Conservation (phyloP, 306 rosid species). For the Vigna nakashimae region DNA sequence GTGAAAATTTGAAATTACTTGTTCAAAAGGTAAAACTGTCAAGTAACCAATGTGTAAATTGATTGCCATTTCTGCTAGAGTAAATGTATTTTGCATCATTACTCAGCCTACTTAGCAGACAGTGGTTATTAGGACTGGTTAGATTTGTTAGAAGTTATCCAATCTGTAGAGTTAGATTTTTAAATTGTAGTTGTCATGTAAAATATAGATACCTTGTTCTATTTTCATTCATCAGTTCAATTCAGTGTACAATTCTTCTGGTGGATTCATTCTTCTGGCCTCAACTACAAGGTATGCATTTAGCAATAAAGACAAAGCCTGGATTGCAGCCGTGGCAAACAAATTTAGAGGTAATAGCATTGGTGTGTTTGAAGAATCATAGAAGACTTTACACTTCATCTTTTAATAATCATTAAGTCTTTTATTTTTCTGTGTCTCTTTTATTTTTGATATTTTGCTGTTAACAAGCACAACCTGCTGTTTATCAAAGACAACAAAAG, state of each 20-base stretch:
- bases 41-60: slow-evolving; percentile 9
- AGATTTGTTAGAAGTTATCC: slow-evolving; percentile 20
- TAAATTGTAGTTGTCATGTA: background rate
- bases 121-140: background rate
- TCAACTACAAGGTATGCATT: slow-evolving; percentile 79
- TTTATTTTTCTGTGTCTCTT: too few relatives aligned
- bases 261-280: slow-evolving; percentile 74
- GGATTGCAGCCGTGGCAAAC: slow-evolving; percentile 79
- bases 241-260: slow-evolving; percentile 24
- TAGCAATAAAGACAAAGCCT: slow-evolving; percentile 76
- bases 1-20: slow-evolving; percentile 5
- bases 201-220: slow-evolving; percentile 1
- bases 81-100: background rate
- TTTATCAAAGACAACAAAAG: slow-evolving; percentile 4
- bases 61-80: slow-evolving; percentile 11
- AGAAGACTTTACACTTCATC: slow-evolving; percentile 34
- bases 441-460: background rate
- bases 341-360: slow-evolving; percentile 56
- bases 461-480: background rate
- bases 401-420: background rate
- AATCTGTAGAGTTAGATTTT: background rate
- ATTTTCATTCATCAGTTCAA: background rate
- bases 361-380: slow-evolving; percentile 21
- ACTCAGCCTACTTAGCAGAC: background rate
- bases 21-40: slow-evolving; percentile 6